A percentile compares a stretch with the other conserved stretches of the same genome.
Conservation (phyloP, 2,329 filamentous ascomycete species). For the Stylonectria norvegica region DNA sequence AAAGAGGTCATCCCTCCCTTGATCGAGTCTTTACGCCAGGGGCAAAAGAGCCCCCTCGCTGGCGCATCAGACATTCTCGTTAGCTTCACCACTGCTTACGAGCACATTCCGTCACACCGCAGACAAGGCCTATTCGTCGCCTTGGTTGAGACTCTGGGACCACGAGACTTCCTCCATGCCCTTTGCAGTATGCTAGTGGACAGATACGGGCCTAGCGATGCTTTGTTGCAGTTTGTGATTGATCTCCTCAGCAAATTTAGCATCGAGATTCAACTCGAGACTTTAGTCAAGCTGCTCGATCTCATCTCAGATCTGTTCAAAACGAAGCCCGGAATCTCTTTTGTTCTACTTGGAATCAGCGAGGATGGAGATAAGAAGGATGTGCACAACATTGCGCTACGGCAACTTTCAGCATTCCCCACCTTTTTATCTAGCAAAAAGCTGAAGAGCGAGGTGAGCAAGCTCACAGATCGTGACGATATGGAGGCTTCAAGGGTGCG, state of each 20-base stretch:
- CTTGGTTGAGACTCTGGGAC: slow-evolving; percentile 78
- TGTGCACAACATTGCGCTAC: slow-evolving; percentile 48
- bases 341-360: slow-evolving; percentile 61
- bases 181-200: slow-evolving; percentile 88
- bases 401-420: slow-evolving; percentile 55
- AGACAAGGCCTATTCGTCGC: slow-evolving; percentile 80
- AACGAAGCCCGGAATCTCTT: slow-evolving; percentile 69
- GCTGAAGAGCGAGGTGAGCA: slow-evolving; percentile 53
- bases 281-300: slow-evolving; percentile 72
- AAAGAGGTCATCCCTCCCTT: slow-evolving; percentile 90
- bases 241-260: slow-evolving; percentile 71
- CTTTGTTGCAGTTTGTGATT: slow-evolving; percentile 69
- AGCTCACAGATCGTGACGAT: slow-evolving; percentile 58
- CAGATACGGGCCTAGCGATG: slow-evolving; percentile 74
- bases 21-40: slow-evolving; percentile 78
- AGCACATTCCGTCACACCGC: slow-evolving; percentile 88
- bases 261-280: slow-evolving; percentile 72
- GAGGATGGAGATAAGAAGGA: slow-evolving; percentile 48
- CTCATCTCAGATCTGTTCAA: slow-evolving; percentile 73
- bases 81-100: slow-evolving; percentile 93
- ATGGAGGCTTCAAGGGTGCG: slow-evolving; percentile 65
- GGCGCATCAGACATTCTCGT: slow-evolving; percentile 87
- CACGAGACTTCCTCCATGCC: slow-evolving; percentile 83
- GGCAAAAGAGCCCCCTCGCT: slow-evolving; percentile 71
- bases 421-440: slow-evolving; percentile 56